Base-by-base conservation (phyloP, 1,284 basidiomycete genomes). In the Malassezia nana region DNA sequence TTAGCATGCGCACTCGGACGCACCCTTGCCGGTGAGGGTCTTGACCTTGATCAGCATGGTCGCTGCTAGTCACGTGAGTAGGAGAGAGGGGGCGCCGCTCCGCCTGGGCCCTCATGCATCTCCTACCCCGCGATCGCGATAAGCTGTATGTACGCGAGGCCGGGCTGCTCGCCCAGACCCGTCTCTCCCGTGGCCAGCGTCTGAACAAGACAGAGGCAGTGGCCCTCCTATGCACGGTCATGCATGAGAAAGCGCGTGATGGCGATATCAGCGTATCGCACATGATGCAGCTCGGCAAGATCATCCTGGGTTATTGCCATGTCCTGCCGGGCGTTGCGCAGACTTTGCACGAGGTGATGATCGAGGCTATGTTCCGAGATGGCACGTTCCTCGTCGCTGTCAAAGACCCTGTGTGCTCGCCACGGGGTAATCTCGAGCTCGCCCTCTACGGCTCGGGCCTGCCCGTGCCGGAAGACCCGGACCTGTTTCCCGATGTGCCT, bases 161-260 rank as follows among this genome's bases (percentile, higher is more conserved):
- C 25, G 71, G 71, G 28, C 41, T 81, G 55, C 81, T 98, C 7
- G 90, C 94, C 2, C 92, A 98, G 77, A 86, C 89, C 66, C 85
- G 94, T 22, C 83, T 99, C 8, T 91, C 92, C 5, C 81, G 92
- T 20, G 94, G 92, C 8, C 74, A 92, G 28, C 79, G 81, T 35
- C 81, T 98, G 46, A 98, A 96, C 76, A 78, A 83, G 59, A 81
- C 86, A 8, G 94, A 99, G 76, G 84, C 89, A 0, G 83, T 84
- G 12, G 90, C 89, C 0, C 81, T 99, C 26, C 89, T 99, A 63
- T 84, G 88, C 1, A 82, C 82, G 16, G 88, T 91, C 63, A 81
- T 98, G 3, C 92, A 96, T 57, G 94, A 96, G 75, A 82, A 83
- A 44, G 92, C 94, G 64, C 81, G 92, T n/a, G 91, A 96, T 84